Base-by-base conservation (phyloP, 2,329 filamentous ascomycete genomes). In the Exophiala calicioides region DNA sequence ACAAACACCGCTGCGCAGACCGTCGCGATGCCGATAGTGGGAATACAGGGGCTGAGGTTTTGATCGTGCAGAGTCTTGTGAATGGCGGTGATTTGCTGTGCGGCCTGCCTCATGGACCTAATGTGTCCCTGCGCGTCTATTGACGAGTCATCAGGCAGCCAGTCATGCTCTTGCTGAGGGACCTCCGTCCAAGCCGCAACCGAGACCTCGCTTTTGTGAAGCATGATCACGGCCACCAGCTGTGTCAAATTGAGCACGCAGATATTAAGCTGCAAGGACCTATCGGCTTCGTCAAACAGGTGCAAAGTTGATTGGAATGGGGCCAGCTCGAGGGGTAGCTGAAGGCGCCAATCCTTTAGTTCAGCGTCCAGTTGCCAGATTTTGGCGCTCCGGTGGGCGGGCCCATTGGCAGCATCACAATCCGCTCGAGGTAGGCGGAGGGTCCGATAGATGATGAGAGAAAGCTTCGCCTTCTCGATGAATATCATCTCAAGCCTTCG, bases 291-390 rank as follows among this genome's bases (percentile, higher is more conserved):
- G n/a, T 44, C 41, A n/a, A 26, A 44, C 23, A 37, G 26, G 24
- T 31, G 20, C 21, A 43, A 35, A 18, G 40, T 16, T 9, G 40
- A 15, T 15, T 35, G 21, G 30, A 26, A 43, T 3, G 40, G 27
- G 12, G 32, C 30, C 24, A 44, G 8, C 12, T 44, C 41, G 16
- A 37, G 16, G 5, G 41, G 41, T 16, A 37, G 23, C 18, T 44
- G 41, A 30, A 36, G 41, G 15, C 33, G 32, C 41, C 41, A 44
- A 13, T 44, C 41, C 24, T 44, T 36, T 16, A 44, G 24, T 18
- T 44, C 41, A 6, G 41, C 36, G 12, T 44, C 46, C 24, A 53
- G 34, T 26, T 47, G 37, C 44, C 44, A 39, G n/a, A 47, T 33
- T 13, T 35, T 31, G n/a, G 44, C 35, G 20, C 20, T 27, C 19